Evolutionary conservation across 2,329 filamentous ascomycete genomes (phyloP).

Genomic region (Alternaria consortialis): DNA sequence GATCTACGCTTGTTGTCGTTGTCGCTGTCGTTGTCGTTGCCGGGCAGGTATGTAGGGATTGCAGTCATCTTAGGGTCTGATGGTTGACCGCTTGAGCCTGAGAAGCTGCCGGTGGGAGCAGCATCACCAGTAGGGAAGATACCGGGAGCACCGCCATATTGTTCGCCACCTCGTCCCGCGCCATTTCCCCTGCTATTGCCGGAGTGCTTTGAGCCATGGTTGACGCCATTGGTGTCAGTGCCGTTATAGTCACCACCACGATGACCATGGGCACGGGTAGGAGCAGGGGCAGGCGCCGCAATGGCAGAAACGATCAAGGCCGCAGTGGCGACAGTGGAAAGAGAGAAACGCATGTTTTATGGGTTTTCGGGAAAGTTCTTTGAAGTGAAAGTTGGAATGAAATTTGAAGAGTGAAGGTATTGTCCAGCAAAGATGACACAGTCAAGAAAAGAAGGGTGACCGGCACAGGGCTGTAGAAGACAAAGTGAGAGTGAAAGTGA

Average conservation of each 20-base stretch:
- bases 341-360: slow-evolving; percentile 35
- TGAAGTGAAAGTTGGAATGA: neutral
- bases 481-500: slow-evolving; percentile 17
- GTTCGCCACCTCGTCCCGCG: neutral
- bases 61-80: slow-evolving; percentile 11
- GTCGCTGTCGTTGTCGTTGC: neutral
- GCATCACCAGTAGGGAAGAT: slow-evolving; percentile 14
- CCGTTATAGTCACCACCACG: neutral
- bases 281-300: slow-evolving; percentile 25
- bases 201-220: neutral
- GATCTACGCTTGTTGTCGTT: slow-evolving; percentile 11
- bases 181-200: neutral
- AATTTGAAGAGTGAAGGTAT: slow-evolving; percentile 5
- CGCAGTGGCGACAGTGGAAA: slow-evolving; percentile 30
- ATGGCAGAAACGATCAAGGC: slow-evolving; percentile 30
- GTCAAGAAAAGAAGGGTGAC: slow-evolving; percentile 15
- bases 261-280: neutral
- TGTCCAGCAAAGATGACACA: slow-evolving; percentile 34
- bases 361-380: neutral
- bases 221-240: neutral
- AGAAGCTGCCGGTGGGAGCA: slow-evolving; percentile 16
- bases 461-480: slow-evolving; percentile 15
- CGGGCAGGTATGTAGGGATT: slow-evolving; percentile 15
- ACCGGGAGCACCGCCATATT: slow-evolving; percentile 8
- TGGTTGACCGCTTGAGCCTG: slow-evolving; percentile 8